Percentiles rank a stretch among this genome's conserved stretches.
Evolutionary conservation across 2,329 filamentous ascomycete species (phyloP).

Genomic region (Alternaria arborescens): DNA sequence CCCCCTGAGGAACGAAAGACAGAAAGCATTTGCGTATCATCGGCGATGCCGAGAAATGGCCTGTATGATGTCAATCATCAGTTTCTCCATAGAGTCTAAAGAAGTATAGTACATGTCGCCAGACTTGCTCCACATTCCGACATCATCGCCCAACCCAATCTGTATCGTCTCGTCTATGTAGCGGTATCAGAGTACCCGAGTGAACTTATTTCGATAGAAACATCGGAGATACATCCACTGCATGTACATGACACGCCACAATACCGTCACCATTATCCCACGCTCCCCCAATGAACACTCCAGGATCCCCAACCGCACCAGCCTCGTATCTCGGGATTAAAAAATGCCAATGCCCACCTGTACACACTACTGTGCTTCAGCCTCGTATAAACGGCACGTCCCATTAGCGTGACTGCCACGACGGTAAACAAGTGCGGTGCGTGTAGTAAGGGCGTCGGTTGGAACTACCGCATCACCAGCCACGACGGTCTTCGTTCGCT

Average conservation of each 20-base stretch:
- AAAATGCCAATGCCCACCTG: background rate
- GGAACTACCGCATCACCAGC: background rate
- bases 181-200: background rate
- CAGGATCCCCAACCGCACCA: background rate
- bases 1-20: background rate
- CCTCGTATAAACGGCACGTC: slow-evolving; percentile 2
- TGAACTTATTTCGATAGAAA: background rate
- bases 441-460: background rate
- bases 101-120: background rate
- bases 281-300: background rate
- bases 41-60: background rate
- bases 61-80: background rate
- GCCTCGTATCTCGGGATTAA: slow-evolving; percentile 1
- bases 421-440: background rate
- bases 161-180: background rate
- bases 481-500: background rate
- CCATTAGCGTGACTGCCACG: slow-evolving; percentile 1
- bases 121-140: background rate
- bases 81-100: background rate
- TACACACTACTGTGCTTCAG: background rate
- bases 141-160: background rate
- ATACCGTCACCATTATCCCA: background rate
- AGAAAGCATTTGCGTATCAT: too few species aligned
- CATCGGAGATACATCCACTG: background rate
- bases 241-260: background rate